Evolutionary conservation across 2,329 filamentous ascomycete species (phyloP).

Genomic region (Aspergillus tamarii): DNA sequence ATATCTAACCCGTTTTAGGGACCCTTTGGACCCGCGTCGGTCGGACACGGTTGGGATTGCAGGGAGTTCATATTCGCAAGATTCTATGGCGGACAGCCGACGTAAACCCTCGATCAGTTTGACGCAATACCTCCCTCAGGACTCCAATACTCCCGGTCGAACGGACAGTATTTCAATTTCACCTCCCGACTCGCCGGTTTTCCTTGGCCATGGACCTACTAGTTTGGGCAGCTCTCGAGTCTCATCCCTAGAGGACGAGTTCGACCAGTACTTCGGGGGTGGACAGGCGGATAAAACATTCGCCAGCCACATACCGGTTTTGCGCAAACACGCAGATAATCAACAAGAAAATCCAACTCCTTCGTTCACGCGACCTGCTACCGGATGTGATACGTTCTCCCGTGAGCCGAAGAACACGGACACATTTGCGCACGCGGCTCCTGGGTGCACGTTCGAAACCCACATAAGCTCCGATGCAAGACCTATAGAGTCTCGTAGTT

Average conservation of each 20-base stretch:
- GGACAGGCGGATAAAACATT: conserved; percentile 26
- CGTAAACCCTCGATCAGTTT: conserved; percentile 23
- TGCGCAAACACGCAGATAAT: conserved; percentile 25
- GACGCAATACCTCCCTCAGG: conserved; percentile 14
- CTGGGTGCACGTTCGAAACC: conserved; percentile 44
- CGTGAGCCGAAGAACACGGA: conserved; percentile 64
- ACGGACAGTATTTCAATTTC: conserved; percentile 48
- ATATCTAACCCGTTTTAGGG: conserved; percentile 21
- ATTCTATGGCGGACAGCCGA: conserved; percentile 32
- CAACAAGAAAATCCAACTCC: not conserved
- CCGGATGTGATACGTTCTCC: conserved; percentile 67
- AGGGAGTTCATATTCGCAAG: conserved; percentile 60
- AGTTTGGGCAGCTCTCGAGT: conserved; percentile 38
- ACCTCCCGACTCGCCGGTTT: conserved; percentile 48
- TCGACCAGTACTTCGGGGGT: conserved; percentile 16
- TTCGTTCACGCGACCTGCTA: conserved; percentile 12
- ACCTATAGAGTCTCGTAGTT: conserved; percentile 29
- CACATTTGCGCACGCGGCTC: conserved; percentile 60
- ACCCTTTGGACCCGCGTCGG: conserved; percentile 21
- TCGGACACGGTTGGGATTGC: conserved; percentile 45
- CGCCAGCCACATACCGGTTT: conserved; percentile 33
- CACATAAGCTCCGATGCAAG: conserved; percentile 25
- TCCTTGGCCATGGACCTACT: conserved; percentile 21
- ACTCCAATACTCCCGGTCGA: not conserved
- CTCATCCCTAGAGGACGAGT: conserved; percentile 45